A percentile compares a stretch with the other conserved stretches of the same genome.
phyloP scores from a whole-genome alignment of 148 eudicot species.

The Vaccinium corymbosum region DNA sequence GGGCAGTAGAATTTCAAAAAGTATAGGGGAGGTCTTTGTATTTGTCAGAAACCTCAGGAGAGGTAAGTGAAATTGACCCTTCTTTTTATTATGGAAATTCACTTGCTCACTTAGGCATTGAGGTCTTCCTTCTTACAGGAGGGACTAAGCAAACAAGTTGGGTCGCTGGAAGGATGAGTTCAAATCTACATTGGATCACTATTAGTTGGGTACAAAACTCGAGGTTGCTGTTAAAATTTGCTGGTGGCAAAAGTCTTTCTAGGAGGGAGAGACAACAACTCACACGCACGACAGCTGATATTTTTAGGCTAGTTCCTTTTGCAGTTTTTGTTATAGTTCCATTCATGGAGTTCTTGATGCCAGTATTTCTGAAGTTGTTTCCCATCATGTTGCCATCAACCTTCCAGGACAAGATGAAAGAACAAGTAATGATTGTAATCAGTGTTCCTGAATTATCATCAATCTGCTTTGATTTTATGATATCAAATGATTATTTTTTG shows the following conservation, averaged over 20 bases:
- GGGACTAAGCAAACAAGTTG: constrained; percentile 75
- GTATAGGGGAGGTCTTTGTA: too few relatives aligned
- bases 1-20: too few relatives aligned
- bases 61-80: too few relatives aligned
- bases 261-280: constrained; percentile 96
- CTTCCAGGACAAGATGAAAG: constrained; percentile 94
- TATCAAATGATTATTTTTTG: background rate
- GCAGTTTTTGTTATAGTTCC: constrained; percentile 87
- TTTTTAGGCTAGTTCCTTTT: constrained; percentile 88
- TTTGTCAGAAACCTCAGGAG: too few relatives aligned
- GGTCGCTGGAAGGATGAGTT: constrained; percentile 81
- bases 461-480: background rate
- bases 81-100: background rate
- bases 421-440: constrained; percentile 49
- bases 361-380: constrained; percentile 74
- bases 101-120: background rate
- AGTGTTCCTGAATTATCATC: constrained; percentile 10
- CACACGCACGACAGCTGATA: constrained; percentile 88
- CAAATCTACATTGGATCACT: constrained; percentile 65
- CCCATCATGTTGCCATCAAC: constrained; percentile 96
- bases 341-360: constrained; percentile 91
- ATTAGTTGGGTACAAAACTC: constrained; percentile 80
- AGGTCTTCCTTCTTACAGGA: constrained; percentile 37
- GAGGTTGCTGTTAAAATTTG: constrained; percentile 75
- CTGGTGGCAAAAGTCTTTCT: constrained; percentile 78